These are phyloP conservation scores for Lepiota venenata DNA, from an alignment of 768 basidiomycete species.

Conservation along the genomic window DNA sequence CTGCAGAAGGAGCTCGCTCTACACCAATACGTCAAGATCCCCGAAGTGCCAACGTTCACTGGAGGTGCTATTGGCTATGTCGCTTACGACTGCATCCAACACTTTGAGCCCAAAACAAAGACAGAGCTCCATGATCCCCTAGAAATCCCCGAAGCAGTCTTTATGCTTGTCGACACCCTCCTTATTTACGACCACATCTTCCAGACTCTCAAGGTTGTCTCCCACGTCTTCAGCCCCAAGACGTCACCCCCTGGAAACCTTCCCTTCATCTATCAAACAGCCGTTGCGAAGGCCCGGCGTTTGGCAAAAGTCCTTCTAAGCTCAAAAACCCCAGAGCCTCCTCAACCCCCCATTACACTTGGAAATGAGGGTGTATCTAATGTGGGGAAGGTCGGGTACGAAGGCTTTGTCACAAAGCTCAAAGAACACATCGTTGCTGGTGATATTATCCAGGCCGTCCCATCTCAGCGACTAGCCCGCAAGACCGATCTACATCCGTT, in stretches of 20 bases:
- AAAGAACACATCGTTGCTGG: constrained; percentile 95
- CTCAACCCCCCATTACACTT: constrained; percentile 61
- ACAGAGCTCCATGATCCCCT: constrained; percentile 72
- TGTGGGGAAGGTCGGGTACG: constrained; percentile 91
- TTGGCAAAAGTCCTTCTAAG: constrained; percentile 70
- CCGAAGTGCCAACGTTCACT: constrained; percentile 91
- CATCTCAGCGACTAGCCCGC: constrained; percentile 85
- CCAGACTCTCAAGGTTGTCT: constrained; percentile 93
- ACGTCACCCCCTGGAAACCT: constrained; percentile 65
- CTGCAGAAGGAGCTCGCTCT: constrained; percentile 84
- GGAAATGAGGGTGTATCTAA: constrained; percentile 78
- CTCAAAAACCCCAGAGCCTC: constrained; percentile 56
- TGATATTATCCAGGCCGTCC: constrained; percentile 99
- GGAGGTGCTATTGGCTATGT: constrained; percentile 98
- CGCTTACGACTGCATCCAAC: constrained; percentile 92
- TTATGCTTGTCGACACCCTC: constrained; percentile 96
- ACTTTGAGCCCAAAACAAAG: constrained; percentile 94
- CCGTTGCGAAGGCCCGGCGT: constrained; percentile 75
- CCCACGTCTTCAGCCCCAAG: constrained; percentile 87
- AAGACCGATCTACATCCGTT: constrained; percentile 92
- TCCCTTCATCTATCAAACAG: constrained; percentile 84
- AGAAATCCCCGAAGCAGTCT: constrained; percentile 90
- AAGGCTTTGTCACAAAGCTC: constrained; percentile 83
- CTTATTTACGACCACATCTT: constrained; percentile 97
- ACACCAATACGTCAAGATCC: constrained; percentile 89